A percentile compares a stretch with the other conserved stretches of the same genome.
phyloP scores from a whole-genome alignment of 148 eudicot genomes.

The Rhododendron griersonianum region DNA sequence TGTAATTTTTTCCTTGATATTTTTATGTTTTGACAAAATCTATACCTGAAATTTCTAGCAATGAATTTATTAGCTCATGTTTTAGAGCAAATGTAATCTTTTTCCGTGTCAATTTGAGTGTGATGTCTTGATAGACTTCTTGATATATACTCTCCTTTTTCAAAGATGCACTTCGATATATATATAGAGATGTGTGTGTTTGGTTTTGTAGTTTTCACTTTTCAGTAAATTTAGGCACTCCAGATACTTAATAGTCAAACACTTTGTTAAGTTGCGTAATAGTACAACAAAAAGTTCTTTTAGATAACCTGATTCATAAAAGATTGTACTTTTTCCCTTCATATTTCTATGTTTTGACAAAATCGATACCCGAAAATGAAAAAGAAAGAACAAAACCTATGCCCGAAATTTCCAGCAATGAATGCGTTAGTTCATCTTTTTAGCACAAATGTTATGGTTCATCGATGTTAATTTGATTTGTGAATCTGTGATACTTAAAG shows the following conservation, averaged over 20 bases:
- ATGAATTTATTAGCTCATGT: not conserved
- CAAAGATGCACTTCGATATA: not conserved
- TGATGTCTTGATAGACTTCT: not conserved
- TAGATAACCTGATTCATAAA: not conserved
- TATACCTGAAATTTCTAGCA: not conserved
- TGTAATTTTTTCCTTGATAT: not conserved
- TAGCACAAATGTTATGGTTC: not conserved
- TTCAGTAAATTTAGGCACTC: not conserved
- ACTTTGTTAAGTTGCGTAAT: not conserved
- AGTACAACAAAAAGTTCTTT: not conserved
- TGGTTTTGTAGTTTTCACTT: not conserved
- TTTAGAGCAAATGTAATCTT: not conserved
- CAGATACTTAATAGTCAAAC: not conserved
- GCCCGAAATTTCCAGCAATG: not conserved
- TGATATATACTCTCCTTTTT: not conserved
- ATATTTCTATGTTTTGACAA: not conserved
- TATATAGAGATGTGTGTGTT: not conserved
- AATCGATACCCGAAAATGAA: not conserved
- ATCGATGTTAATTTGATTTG: not conserved
- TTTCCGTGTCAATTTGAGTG: not conserved
- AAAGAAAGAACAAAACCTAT: not conserved
- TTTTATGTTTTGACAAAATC: not conserved
- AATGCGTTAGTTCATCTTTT: not conserved
- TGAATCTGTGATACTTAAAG: not conserved
- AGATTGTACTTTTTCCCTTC: not conserved